A percentile compares a stretch with the other conserved stretches of the same genome.
These are phyloP conservation scores for Tolypocladium pustulatum DNA, from an alignment of 2,329 filamentous ascomycete genomes.

Conservation along the genomic window DNA sequence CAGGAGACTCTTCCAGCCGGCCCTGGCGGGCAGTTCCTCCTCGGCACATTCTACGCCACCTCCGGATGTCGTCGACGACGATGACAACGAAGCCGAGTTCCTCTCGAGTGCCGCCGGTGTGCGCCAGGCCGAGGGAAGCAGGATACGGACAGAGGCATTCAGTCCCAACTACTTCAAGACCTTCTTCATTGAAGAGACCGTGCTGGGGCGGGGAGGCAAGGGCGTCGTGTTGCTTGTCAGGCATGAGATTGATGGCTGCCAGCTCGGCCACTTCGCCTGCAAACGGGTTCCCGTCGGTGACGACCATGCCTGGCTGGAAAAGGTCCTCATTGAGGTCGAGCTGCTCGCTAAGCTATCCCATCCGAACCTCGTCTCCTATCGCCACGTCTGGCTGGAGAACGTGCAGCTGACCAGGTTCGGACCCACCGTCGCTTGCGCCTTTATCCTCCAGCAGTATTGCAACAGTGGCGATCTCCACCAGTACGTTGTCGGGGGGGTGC, in stretches of 20 bases:
- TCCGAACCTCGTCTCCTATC: conserved; percentile 90
- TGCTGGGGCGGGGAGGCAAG: conserved; percentile 83
- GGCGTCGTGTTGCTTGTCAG: conserved; percentile 91
- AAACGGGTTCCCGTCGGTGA: conserved; percentile 94
- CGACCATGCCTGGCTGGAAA: conserved; percentile 90
- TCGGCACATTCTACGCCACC: conserved; percentile 7
- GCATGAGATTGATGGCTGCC: conserved; percentile 82
- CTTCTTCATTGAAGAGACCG: conserved; percentile 83
- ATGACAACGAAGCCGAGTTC: conserved; percentile 32
- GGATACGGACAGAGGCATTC: conserved; percentile 79
- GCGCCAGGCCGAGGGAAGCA: conserved; percentile 42
- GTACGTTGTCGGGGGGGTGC: conserved; percentile 64
- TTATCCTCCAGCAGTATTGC: conserved; percentile 96
- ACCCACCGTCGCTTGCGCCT: conserved; percentile 85
- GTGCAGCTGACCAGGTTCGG: conserved; percentile 75
- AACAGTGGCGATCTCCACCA: conserved; percentile 85
- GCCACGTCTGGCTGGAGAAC: conserved; percentile 95
- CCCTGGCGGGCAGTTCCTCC: conserved; percentile 15
- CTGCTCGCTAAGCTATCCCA: conserved; percentile 85
- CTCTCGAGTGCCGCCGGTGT: conserved; percentile 40
- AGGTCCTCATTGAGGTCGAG: conserved; percentile 86
- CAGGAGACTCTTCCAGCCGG: conserved; percentile 39
- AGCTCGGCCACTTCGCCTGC: conserved; percentile 85
- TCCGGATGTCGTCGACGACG: conserved; percentile 13
- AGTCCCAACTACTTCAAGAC: conserved; percentile 85